Evolutionary conservation across 768 basidiomycete genomes (phyloP).

Genomic region (Mycena venus): DNA sequence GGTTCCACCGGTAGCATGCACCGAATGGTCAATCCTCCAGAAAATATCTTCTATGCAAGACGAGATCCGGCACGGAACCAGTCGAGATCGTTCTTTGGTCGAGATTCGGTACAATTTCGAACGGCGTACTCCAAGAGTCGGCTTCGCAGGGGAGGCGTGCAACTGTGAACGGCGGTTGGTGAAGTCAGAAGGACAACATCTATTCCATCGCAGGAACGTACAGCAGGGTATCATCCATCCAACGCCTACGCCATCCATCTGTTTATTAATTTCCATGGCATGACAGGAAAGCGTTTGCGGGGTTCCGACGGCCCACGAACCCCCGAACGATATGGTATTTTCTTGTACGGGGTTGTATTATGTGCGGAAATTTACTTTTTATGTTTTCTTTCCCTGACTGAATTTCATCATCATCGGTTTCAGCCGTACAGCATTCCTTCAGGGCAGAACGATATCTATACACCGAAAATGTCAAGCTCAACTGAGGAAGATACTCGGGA

Average conservation of each 20-base stretch:
- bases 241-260: background rate
- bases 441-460: too few species aligned
- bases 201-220: background rate
- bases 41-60: background rate
- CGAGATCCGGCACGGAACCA: background rate
- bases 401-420: too few species aligned
- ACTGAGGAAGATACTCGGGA: too few species aligned
- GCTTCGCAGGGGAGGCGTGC: too few species aligned
- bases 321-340: background rate
- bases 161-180: background rate
- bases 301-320: background rate
- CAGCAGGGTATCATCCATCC: background rate
- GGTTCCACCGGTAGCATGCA: background rate
- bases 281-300: too few species aligned
- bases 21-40: slow-evolving; percentile 4
- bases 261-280: background rate
- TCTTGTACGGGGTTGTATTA: too few species aligned
- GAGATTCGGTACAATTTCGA: background rate
- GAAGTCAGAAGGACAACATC: background rate
- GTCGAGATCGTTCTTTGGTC: background rate
- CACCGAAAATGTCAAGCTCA: too few species aligned
- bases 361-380: too few species aligned
- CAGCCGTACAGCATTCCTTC: too few species aligned
- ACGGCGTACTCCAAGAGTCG: background rate
- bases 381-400: too few species aligned